Evolutionary conservation across 805 yeast species (phyloP).

Genomic region (Candida sithepensis): DNA sequence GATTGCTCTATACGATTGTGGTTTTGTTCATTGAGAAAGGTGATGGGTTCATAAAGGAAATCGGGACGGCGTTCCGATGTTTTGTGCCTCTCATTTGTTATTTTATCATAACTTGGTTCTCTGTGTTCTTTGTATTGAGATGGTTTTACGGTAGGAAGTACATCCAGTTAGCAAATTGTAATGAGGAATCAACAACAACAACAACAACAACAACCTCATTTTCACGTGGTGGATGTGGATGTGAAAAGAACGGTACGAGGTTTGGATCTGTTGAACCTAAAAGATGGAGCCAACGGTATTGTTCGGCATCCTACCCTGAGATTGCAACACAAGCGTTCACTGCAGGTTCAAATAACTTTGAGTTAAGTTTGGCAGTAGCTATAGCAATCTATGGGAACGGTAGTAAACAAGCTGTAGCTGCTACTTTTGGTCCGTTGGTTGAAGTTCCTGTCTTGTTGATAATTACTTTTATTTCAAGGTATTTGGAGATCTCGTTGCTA

Average conservation of each 20-base stretch:
- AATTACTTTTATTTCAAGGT: conserved; percentile 35
- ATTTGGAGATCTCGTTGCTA: conserved; percentile 26
- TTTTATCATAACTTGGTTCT: conserved; percentile 46
- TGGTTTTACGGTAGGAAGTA: conserved; percentile 20
- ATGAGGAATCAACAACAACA: too few species aligned
- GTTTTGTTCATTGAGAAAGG: conserved; percentile 52
- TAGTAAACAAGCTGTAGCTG: conserved; percentile 51
- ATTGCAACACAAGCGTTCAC: conserved; percentile 52
- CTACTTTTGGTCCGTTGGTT: conserved; percentile 57
- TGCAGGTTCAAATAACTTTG: conserved; percentile 57
- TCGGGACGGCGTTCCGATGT: conserved; percentile 47
- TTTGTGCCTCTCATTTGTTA: conserved; percentile 47
- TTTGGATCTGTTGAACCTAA: too few species aligned
- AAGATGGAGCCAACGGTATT: conserved; percentile 24
- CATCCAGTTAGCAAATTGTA: background rate
- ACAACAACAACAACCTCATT: too few species aligned
- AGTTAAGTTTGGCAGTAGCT: conserved; percentile 52
- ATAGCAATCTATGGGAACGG: conserved; percentile 49
- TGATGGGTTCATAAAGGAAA: conserved; percentile 41
- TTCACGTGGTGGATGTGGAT: conserved; percentile 31
- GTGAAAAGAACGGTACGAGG: conserved; percentile 28
- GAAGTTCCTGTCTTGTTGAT: conserved; percentile 51
- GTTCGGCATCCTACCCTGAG: conserved; percentile 38
- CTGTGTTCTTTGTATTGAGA: conserved; percentile 36
- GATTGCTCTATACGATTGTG: conserved; percentile 47